Conservation (phyloP, 352 stramenopile species). For the Elongisporangium undulatum region DNA sequence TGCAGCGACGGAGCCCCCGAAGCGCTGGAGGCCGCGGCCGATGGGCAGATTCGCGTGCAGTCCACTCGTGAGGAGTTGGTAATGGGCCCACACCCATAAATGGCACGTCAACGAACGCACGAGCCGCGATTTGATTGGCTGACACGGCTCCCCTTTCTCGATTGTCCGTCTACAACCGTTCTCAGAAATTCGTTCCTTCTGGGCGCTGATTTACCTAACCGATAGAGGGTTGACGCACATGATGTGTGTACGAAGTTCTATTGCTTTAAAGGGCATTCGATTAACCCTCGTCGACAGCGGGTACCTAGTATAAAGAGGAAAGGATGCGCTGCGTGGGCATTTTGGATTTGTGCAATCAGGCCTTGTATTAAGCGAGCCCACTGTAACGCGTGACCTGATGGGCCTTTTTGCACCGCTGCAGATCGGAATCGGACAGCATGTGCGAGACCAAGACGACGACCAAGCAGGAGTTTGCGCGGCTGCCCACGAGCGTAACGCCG, state of each 20-base stretch:
- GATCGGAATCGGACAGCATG: background rate
- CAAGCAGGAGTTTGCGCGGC: slow-evolving; percentile 41
- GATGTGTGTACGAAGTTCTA: background rate
- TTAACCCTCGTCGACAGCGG: background rate
- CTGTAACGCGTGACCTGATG: background rate
- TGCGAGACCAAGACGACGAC: slow-evolving; percentile 14
- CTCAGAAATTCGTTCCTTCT: background rate
- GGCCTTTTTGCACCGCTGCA: background rate
- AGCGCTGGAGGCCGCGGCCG: background rate
- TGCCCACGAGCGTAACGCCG: slow-evolving; percentile 50
- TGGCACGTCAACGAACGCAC: background rate
- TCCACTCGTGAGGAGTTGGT: background rate
- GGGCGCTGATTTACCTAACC: background rate
- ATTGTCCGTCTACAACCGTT: background rate
- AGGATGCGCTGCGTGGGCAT: background rate
- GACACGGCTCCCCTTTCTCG: background rate
- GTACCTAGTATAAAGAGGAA: background rate
- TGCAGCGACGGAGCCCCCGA: too few relatives aligned
- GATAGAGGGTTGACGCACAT: background rate
- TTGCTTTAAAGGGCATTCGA: background rate
- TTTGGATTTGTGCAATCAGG: background rate
- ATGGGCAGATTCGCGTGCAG: background rate
- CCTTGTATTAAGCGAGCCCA: background rate
- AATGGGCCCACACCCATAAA: background rate
- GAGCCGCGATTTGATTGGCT: background rate